Percentiles rank a stretch among this genome's conserved stretches.
These are phyloP conservation scores for Neofusicoccum cordaticola DNA, from an alignment of 2,329 filamentous ascomycete species.

Conservation along the genomic window DNA sequence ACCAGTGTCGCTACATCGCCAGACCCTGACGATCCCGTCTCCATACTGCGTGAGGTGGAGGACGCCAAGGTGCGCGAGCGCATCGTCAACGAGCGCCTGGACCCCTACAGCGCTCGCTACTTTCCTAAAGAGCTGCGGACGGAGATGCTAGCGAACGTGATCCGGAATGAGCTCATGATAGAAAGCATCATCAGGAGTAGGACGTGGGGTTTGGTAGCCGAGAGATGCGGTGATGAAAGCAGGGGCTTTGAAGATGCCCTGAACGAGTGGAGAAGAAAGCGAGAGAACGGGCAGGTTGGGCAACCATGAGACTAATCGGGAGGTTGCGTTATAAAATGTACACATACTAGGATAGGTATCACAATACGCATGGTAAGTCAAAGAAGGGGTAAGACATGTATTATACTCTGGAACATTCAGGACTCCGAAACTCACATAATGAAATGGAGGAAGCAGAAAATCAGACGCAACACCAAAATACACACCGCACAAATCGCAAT, in stretches of 20 bases:
- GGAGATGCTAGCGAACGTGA: conserved; percentile 69
- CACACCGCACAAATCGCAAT: background rate
- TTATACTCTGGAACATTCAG: no score
- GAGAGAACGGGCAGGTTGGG: background rate
- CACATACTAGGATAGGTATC: background rate
- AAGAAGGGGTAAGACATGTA: background rate
- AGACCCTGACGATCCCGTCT: conserved; percentile 82
- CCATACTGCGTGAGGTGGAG: conserved; percentile 66
- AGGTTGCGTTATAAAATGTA: background rate
- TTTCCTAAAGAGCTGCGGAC: conserved; percentile 77
- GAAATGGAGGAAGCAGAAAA: no score
- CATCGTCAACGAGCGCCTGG: conserved; percentile 80
- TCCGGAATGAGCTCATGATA: conserved; percentile 72
- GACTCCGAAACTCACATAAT: no score
- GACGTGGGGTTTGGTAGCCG: conserved; percentile 76
- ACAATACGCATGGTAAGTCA: background rate
- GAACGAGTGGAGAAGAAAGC: conserved; percentile 30
- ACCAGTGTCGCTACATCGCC: conserved; percentile 81
- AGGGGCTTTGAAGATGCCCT: conserved; percentile 39
- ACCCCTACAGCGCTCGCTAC: conserved; percentile 85
- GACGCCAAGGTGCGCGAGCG: conserved; percentile 67
- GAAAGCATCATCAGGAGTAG: conserved; percentile 76
- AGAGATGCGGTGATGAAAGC: conserved; percentile 65
- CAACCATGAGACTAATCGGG: background rate
- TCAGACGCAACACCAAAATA: background rate